These are phyloP conservation scores for Laetiporus sulphureus DNA, from an alignment of 1,284 basidiomycete genomes.

Conservation along the genomic window DNA sequence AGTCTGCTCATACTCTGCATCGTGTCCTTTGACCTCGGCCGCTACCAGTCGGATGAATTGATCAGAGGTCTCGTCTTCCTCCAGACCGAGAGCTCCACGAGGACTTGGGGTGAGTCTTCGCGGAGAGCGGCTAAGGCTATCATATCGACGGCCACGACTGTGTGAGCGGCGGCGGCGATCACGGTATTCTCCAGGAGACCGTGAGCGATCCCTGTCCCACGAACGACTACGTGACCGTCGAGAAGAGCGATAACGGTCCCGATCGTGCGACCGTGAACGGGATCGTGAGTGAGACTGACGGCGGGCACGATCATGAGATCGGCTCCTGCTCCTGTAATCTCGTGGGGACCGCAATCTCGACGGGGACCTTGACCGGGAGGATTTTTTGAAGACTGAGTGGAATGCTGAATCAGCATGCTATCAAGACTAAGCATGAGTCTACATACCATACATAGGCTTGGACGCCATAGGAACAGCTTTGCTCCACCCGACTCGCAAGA, in stretches of 20 bases:
- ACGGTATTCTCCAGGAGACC: slow-evolving; percentile 30
- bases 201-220: slow-evolving; percentile 30
- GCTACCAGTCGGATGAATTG: slow-evolving; percentile 83
- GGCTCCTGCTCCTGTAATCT: slow-evolving; percentile 30
- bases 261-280: slow-evolving; percentile 43
- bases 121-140: slow-evolving; percentile 41
- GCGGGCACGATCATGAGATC: slow-evolving; percentile 24
- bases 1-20: slow-evolving; percentile 67
- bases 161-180: slow-evolving; percentile 25
- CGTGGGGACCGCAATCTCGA: slow-evolving; percentile 16
- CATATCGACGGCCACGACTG: slow-evolving; percentile 26
- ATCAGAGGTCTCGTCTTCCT: slow-evolving; percentile 71
- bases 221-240: slow-evolving; percentile 35
- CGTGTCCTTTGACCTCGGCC: slow-evolving; percentile 78
- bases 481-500: slow-evolving; percentile 90
- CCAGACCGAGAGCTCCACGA: slow-evolving; percentile 30
- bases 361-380: slow-evolving; percentile 16
- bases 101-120: slow-evolving; percentile 34
- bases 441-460: slow-evolving; percentile 35
- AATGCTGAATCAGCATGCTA: neutral
- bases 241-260: slow-evolving; percentile 30
- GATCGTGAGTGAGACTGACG: slow-evolving; percentile 38
- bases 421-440: neutral
- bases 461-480: slow-evolving; percentile 85
- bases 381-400: slow-evolving; percentile 24